Evolutionary conservation across 2,329 filamentous ascomycete genomes (phyloP), one percentile per base, ranked within the genome.

Genomic region (Cladosporium sp.): DNA sequence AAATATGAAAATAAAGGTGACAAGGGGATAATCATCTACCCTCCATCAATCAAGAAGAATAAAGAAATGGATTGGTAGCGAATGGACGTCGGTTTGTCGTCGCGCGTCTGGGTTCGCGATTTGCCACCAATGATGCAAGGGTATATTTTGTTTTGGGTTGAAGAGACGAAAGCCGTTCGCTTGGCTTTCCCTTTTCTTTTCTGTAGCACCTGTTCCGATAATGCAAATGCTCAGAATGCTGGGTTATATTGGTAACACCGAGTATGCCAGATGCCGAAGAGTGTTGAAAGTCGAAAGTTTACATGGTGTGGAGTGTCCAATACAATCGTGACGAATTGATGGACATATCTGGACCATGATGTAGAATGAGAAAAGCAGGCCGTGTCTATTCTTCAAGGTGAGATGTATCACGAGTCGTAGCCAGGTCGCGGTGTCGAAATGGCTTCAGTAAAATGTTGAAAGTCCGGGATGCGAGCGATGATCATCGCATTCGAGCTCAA

Each of bases 61-160:
- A 37, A 56, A 47, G 42, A 30, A 19, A 47, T 37, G 34, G 30
- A 37, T 49, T 47, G 43, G 34, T 49, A 56, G 42, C 54, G 54
- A 56, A 20, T 39, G 54, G 28, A 36, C 40, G 22, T 55, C 25
- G 11, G 54, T 40, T 37, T 20, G 17, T 55, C 25, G 43, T 55
- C 54, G 54, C 54, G 54, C 54, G 54, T 28, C 54, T 56, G 54
- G 52, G 40, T 49, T 49, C 54, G 54, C 54, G 54, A 56, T 28
- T 30, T 49, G 34, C 14, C 52, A 34, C 40, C 39, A 36, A 56
- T 28, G 36, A 56, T 47, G 40, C 30, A 49, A n/a, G 42, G 52
- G 52, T 34, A 55, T 55, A 55, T 47, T 22, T 55, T 51, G 19
- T 15, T 17, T 38, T 25, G 22, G 30, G 30, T 3, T 15, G 25